These are phyloP conservation scores for Trichoderma sp. DNA, from an alignment of 2,329 filamentous ascomycete genomes.

Conservation along the genomic window DNA sequence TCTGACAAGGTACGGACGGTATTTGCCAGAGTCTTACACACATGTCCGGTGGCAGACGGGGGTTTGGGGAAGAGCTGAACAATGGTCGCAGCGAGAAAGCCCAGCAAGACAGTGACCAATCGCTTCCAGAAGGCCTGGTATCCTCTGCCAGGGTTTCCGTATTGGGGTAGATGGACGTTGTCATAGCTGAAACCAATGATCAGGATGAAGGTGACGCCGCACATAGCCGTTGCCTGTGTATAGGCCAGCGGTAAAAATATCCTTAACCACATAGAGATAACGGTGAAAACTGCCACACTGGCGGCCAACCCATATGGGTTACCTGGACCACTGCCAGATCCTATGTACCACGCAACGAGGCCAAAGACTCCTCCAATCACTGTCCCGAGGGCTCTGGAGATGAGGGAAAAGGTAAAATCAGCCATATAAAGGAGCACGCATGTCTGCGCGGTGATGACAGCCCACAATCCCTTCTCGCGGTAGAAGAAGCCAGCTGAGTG, in stretches of 20 bases:
- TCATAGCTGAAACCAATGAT: slow-evolving; percentile 48
- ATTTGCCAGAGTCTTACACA: slow-evolving; percentile 45
- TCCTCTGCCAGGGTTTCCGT: slow-evolving; percentile 46
- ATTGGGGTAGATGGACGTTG: slow-evolving; percentile 39
- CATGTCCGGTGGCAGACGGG: slow-evolving; percentile 44
- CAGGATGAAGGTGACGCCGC: slow-evolving; percentile 39
- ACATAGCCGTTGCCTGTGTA: slow-evolving; percentile 33
- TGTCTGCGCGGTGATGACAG: slow-evolving; percentile 49
- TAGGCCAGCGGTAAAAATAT: slow-evolving; percentile 33
- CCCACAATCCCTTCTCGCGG: slow-evolving; percentile 52
- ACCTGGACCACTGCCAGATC: slow-evolving; percentile 45
- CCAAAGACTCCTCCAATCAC: slow-evolving; percentile 47
- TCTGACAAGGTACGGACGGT: slow-evolving; percentile 42
- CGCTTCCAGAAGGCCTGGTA: slow-evolving; percentile 50
- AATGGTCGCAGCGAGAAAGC: slow-evolving; percentile 41
- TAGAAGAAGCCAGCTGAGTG: slow-evolving; percentile 48
- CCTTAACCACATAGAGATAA: slow-evolving; percentile 36
- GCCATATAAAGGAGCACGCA: slow-evolving; percentile 48
- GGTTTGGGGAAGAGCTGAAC: slow-evolving; percentile 47
- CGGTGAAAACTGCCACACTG: slow-evolving; percentile 39
- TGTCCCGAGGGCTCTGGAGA: slow-evolving; percentile 42
- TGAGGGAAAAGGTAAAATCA: slow-evolving; percentile 47
- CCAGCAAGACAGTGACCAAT: slow-evolving; percentile 43
- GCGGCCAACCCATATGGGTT: slow-evolving; percentile 51
- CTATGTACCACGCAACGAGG: slow-evolving; percentile 50